phyloP scores from a whole-genome alignment of 768 basidiomycete genomes.

The Candolleomyces aberdarensis region DNA sequence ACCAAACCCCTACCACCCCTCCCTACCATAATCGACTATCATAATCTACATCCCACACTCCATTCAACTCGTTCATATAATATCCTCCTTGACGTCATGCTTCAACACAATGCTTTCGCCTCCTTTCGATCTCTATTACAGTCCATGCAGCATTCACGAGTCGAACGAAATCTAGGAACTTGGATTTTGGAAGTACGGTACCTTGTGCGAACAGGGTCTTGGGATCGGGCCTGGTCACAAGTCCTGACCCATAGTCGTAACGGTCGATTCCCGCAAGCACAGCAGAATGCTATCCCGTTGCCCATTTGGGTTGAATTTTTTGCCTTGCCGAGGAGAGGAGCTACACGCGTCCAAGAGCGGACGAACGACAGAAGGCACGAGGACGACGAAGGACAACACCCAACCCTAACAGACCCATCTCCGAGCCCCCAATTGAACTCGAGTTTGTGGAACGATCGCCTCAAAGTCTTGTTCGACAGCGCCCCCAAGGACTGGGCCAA shows the following conservation, averaged over 20 bases:
- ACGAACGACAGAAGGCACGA: background rate
- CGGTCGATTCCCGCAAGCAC: background rate
- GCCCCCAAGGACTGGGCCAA: background rate
- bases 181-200: constrained; percentile 11
- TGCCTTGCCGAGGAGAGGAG: constrained; percentile 22
- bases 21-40: constrained; percentile 14
- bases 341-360: constrained; percentile 5
- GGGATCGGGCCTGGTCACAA: constrained; percentile 13
- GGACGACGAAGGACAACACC: background rate
- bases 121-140: constrained; percentile 9
- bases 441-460: constrained; percentile 4
- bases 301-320: constrained; percentile 64
- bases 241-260: background rate
- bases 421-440: background rate
- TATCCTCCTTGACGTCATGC: constrained; percentile 9
- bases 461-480: constrained; percentile 3
- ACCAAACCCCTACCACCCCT: constrained; percentile 7
- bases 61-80: constrained; percentile 15
- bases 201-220: constrained; percentile 13
- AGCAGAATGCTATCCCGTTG: constrained; percentile 31
- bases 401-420: background rate
- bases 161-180: constrained; percentile 7
- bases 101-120: constrained; percentile 13
- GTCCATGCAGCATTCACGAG: constrained; percentile 7
- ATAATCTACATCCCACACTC: constrained; percentile 10